phyloP scores from a whole-genome alignment of 2,329 filamentous ascomycete genomes.

The Neofusicoccum sp. region DNA sequence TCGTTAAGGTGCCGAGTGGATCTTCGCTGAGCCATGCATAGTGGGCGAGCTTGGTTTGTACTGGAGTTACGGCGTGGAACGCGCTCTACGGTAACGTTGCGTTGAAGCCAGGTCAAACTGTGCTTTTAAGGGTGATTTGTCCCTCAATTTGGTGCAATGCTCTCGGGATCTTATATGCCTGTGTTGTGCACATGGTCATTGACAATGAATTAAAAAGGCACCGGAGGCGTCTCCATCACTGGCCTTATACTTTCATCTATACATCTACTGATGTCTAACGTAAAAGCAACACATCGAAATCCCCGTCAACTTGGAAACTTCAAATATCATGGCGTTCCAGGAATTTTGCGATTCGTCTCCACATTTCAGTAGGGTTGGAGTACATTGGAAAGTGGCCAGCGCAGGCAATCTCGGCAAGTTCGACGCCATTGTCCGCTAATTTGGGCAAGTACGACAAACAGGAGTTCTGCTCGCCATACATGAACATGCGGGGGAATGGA shows the following conservation, averaged over 20 bases:
- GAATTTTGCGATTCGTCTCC: neutral
- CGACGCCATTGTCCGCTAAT: slow-evolving; percentile 15
- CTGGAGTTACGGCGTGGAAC: slow-evolving; percentile 24
- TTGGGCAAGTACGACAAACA: slow-evolving; percentile 1
- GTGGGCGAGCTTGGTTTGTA: slow-evolving; percentile 24
- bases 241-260: slow-evolving; percentile 29
- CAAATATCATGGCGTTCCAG: too few relatives aligned
- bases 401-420: slow-evolving; percentile 25
- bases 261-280: too few relatives aligned
- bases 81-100: slow-evolving; percentile 24
- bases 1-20: slow-evolving; percentile 15
- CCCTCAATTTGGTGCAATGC: slow-evolving; percentile 24
- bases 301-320: too few relatives aligned
- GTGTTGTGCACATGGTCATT: neutral
- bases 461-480: slow-evolving; percentile 13
- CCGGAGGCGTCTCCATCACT: slow-evolving; percentile 21
- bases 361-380: slow-evolving; percentile 24
- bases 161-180: neutral
- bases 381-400: slow-evolving; percentile 30
- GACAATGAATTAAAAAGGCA: neutral
- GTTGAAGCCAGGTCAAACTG: slow-evolving; percentile 25
- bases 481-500: slow-evolving; percentile 21
- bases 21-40: slow-evolving; percentile 7
- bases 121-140: slow-evolving; percentile 18
- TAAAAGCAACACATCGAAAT: too few relatives aligned